phyloP scores from a whole-genome alignment of 1,284 basidiomycete genomes.

The Pseudozyma tsukubaensis region DNA sequence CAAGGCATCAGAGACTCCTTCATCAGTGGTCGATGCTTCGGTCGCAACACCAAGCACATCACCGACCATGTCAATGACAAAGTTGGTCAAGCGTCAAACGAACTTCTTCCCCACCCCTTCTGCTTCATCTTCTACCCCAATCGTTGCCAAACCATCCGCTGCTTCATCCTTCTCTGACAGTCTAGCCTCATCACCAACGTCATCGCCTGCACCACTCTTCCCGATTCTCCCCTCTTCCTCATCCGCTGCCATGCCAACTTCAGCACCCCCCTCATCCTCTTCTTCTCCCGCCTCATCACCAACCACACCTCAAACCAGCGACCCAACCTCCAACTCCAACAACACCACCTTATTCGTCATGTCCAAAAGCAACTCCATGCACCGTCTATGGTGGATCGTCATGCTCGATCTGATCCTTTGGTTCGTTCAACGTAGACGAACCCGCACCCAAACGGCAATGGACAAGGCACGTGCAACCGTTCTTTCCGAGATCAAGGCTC shows the following conservation, averaged over 20 bases:
- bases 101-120: conserved; percentile 13
- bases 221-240: neutral
- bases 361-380: conserved; percentile 8
- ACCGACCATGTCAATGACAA: conserved; percentile 11
- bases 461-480: conserved; percentile 10
- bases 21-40: neutral
- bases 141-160: neutral
- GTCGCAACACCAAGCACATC: neutral
- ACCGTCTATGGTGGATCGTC: conserved; percentile 35
- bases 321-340: neutral
- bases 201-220: neutral
- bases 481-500: neutral
- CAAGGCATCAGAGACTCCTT: neutral
- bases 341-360: neutral
- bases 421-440: conserved; percentile 26
- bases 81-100: conserved; percentile 16
- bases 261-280: neutral
- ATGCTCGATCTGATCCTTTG: conserved; percentile 24
- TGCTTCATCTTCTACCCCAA: neutral
- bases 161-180: neutral
- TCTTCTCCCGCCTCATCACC: neutral
- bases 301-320: neutral
- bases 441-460: conserved; percentile 12
- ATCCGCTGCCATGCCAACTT: neutral
- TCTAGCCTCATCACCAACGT: neutral